A percentile compares a stretch with the other conserved stretches of the same genome.
These are phyloP conservation scores for Westerdykella aurantiaca DNA, from an alignment of 2,329 filamentous ascomycete species.

Conservation along the genomic window DNA sequence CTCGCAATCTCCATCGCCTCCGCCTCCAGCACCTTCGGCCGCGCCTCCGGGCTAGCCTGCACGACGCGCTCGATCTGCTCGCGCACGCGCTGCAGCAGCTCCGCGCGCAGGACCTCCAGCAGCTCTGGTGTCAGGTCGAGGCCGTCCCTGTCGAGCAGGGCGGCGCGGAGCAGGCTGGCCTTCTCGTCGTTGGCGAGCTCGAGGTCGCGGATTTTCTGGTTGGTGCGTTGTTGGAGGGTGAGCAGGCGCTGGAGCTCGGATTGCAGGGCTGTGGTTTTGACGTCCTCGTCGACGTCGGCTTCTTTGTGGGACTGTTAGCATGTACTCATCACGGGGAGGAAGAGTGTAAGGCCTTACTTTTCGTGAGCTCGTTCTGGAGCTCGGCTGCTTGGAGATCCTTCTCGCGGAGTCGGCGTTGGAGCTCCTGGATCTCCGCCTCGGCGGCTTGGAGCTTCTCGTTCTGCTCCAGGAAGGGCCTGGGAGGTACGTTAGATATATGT, in stretches of 20 bases:
- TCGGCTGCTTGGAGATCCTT: constrained; percentile 33
- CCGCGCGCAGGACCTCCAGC: constrained; percentile 26
- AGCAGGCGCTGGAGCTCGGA: constrained; percentile 34
- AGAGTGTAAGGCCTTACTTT: constrained; percentile 14
- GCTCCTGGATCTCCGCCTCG: constrained; percentile 31
- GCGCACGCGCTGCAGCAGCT: constrained; percentile 28
- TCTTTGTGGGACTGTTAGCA: constrained; percentile 9
- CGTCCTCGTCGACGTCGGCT: constrained; percentile 27
- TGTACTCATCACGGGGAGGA: not conserved
- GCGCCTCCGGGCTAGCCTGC: constrained; percentile 27
- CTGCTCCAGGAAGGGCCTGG: constrained; percentile 34
- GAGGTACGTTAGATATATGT: not conserved
- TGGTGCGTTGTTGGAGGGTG: constrained; percentile 29
- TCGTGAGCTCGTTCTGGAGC: constrained; percentile 33
- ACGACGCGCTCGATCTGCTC: constrained; percentile 30
- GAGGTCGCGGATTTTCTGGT: constrained; percentile 30
- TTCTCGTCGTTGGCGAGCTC: constrained; percentile 35
- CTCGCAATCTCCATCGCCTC: constrained; percentile 33
- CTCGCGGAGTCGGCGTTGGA: constrained; percentile 30
- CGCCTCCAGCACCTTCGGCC: constrained; percentile 25
- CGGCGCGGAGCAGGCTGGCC: constrained; percentile 28
- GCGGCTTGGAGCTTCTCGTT: constrained; percentile 34
- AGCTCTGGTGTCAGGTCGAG: constrained; percentile 30
- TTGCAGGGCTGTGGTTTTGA: constrained; percentile 24
- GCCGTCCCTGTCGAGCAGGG: constrained; percentile 29